Percentiles rank a stretch among this genome's conserved stretches.
Evolutionary conservation across 495 filamentous ascomycete genomes (phyloP).

Genomic region (Penicillium manginii): DNA sequence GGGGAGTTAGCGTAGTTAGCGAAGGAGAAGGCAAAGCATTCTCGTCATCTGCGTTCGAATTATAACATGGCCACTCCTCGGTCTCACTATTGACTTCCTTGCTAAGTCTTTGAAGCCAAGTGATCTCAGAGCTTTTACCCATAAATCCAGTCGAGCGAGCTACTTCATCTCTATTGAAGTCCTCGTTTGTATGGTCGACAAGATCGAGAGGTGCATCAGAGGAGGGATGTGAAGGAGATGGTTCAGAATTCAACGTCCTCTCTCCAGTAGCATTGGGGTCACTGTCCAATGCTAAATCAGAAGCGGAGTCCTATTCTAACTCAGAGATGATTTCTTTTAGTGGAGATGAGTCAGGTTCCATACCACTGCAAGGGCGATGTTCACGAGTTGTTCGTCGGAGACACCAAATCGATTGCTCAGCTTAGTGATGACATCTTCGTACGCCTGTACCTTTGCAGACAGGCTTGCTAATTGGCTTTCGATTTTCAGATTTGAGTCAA

Average conservation of each 20-base stretch:
- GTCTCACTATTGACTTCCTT: constrained; percentile 39
- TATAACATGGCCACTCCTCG: constrained; percentile 25
- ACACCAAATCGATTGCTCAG: constrained; percentile 42
- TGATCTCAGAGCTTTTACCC: constrained; percentile 63
- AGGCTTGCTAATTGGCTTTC: constrained; percentile 52
- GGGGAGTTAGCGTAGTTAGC: constrained; percentile 31
- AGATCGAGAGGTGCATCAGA: constrained; percentile 52
- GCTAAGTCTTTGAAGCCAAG: constrained; percentile 57
- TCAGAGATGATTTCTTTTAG: constrained; percentile 16
- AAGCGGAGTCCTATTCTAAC: constrained; percentile 29
- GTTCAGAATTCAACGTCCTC: constrained; percentile 19
- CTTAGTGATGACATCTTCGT: constrained; percentile 48
- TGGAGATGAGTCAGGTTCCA: constrained; percentile 10
- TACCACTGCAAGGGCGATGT: constrained; percentile 39
- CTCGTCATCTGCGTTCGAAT: constrained; percentile 23
- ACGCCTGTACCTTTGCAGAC: constrained; percentile 51
- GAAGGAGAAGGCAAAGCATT: constrained; percentile 33
- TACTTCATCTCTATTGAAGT: constrained; percentile 56
- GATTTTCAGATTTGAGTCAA: not conserved
- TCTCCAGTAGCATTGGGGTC: constrained; percentile 12
- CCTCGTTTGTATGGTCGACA: constrained; percentile 60
- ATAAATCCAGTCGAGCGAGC: constrained; percentile 57
- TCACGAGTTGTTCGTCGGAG: constrained; percentile 45
- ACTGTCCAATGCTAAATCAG: constrained; percentile 24
- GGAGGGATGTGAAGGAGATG: constrained; percentile 27